Percentiles rank a stretch among this genome's conserved stretches.
phyloP scores from a whole-genome alignment of 768 basidiomycete species.

The Strobilomyces dryophilus region DNA sequence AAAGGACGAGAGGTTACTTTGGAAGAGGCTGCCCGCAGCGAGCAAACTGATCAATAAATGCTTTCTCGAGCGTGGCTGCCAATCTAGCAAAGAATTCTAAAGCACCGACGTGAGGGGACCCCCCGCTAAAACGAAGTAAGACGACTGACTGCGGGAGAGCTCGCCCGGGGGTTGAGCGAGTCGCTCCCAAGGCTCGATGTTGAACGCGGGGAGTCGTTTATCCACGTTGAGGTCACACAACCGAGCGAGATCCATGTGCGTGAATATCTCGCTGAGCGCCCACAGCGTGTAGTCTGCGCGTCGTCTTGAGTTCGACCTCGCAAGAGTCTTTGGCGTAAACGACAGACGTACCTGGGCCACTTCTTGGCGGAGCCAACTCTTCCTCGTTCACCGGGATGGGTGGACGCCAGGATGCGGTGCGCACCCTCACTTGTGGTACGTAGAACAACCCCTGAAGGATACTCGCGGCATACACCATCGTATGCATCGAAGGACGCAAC shows the following conservation, averaged over 20 bases:
- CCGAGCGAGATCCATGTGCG: conserved; percentile 64
- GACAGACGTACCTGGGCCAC: conserved; percentile 36
- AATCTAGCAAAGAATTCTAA: conserved; percentile 50
- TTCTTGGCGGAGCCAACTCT: conserved; percentile 25
- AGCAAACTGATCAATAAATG: conserved; percentile 36
- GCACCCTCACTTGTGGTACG: conserved; percentile 63
- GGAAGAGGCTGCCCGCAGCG: conserved; percentile 30
- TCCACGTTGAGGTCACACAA: conserved; percentile 54
- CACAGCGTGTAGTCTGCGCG: conserved; percentile 47
- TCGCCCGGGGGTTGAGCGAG: conserved; percentile 37
- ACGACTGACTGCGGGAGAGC: conserved; percentile 37
- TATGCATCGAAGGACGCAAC: conserved; percentile 51
- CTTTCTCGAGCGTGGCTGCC: conserved; percentile 41
- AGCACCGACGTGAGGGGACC: conserved; percentile 5
- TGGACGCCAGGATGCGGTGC: conserved; percentile 37
- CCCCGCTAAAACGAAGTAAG: not conserved
- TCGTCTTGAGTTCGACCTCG: not conserved
- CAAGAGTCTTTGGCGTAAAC: not conserved
- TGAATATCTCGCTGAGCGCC: conserved; percentile 61
- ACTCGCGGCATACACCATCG: conserved; percentile 56
- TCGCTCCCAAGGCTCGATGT: conserved; percentile 37
- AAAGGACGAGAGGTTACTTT: conserved; percentile 23
- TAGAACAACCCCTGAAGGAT: conserved; percentile 53
- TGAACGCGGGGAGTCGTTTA: conserved; percentile 44
- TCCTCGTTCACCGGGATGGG: conserved; percentile 11